Evolutionary conservation across 495 filamentous ascomycete genomes (phyloP).

Genomic region (Emericellopsis terricola): DNA sequence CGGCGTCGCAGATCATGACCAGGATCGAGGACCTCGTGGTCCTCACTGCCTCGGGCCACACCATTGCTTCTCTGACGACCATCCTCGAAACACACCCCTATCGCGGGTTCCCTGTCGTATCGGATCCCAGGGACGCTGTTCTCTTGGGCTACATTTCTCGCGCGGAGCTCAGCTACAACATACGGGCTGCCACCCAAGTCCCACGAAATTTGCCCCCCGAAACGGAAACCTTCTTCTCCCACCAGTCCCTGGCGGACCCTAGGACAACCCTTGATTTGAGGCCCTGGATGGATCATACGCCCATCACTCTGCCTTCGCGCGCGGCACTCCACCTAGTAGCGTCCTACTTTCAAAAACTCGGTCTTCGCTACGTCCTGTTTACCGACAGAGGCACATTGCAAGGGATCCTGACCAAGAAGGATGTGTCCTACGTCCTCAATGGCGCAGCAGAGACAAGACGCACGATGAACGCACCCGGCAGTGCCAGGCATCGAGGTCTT

Average conservation of each 20-base stretch:
- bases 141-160: slow-evolving; percentile 89
- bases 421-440: slow-evolving; percentile 88
- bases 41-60: slow-evolving; percentile 73
- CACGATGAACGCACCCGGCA: slow-evolving; percentile 6
- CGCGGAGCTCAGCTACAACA: slow-evolving; percentile 68
- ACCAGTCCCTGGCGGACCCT: slow-evolving; percentile 66
- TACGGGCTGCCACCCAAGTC: slow-evolving; percentile 36
- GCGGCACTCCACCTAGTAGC: slow-evolving; percentile 63
- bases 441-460: slow-evolving; percentile 46
- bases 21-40: slow-evolving; percentile 77
- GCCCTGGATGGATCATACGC: slow-evolving; percentile 97
- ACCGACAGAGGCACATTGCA: slow-evolving; percentile 61
- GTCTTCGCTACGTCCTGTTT: slow-evolving; percentile 81
- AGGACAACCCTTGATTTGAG: slow-evolving; percentile 67
- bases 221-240: slow-evolving; percentile 69
- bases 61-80: slow-evolving; percentile 50
- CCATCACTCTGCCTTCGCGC: slow-evolving; percentile 67
- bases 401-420: slow-evolving; percentile 90
- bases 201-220: slow-evolving; percentile 42
- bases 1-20: slow-evolving; percentile 77
- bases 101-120: slow-evolving; percentile 85
- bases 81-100: slow-evolving; percentile 59
- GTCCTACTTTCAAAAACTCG: slow-evolving; percentile 84
- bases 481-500: slow-evolving; percentile 1
- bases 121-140: slow-evolving; percentile 50